These are phyloP conservation scores for Meira miltonrushii DNA, from an alignment of 1,284 basidiomycete species.

Conservation along the genomic window DNA sequence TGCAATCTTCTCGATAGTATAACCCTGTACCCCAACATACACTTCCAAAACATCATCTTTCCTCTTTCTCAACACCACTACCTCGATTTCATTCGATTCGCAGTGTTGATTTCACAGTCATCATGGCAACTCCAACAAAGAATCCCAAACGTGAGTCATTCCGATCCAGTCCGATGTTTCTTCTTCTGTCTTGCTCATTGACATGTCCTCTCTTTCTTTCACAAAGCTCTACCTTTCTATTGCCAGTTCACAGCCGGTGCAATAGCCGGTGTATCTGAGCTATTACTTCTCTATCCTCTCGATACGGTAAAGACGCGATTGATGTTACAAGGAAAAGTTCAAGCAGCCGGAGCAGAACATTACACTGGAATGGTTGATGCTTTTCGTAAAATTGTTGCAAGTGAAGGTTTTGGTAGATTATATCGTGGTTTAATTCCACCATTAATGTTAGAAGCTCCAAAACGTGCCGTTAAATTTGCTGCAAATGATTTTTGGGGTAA, in stretches of 20 bases:
- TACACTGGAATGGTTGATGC: constrained; percentile 70
- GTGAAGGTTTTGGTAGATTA: constrained; percentile 75
- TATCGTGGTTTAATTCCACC: constrained; percentile 94
- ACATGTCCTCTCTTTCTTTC: not conserved
- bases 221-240: constrained; percentile 64
- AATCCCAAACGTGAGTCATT: constrained; percentile 9
- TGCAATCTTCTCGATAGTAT: no score
- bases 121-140: not conserved
- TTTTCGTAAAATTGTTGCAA: constrained; percentile 68
- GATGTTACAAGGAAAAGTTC: constrained; percentile 79
- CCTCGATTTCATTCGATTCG: not conserved
- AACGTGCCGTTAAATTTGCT: constrained; percentile 90
- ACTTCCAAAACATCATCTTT: not conserved
- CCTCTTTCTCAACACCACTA: constrained; percentile 1
- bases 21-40: no score
- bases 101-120: not conserved
- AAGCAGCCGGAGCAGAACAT: constrained; percentile 56
- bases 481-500: constrained; percentile 85
- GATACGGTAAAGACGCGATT: constrained; percentile 91
- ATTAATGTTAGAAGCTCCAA: constrained; percentile 90
- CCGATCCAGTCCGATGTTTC: not conserved
- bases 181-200: not conserved
- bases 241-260: constrained; percentile 87
- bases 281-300: constrained; percentile 85
- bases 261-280: constrained; percentile 76